These are phyloP conservation scores for Auriculariales sp. DNA, from an alignment of 768 basidiomycete genomes.

Conservation along the genomic window DNA sequence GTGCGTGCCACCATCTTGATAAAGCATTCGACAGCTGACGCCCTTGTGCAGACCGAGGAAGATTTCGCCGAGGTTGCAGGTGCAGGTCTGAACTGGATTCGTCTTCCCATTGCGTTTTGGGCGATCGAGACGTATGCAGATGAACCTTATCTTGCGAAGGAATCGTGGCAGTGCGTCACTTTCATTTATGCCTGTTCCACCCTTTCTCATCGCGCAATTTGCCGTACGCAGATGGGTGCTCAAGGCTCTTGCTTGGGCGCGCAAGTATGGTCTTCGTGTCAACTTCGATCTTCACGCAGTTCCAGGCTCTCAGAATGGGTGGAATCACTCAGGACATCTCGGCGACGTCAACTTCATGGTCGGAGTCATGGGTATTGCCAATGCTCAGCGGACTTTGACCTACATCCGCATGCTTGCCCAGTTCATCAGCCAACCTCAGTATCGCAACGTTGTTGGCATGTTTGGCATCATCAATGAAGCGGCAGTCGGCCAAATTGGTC, in stretches of 20 bases:
- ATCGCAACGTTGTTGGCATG: slow-evolving; percentile 65
- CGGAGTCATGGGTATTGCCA: slow-evolving; percentile 86
- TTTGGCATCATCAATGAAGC: slow-evolving; percentile 89
- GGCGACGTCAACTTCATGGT: slow-evolving; percentile 56
- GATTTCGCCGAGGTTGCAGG: slow-evolving; percentile 90
- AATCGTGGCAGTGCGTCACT: slow-evolving; percentile 67
- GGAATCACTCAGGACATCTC: slow-evolving; percentile 35
- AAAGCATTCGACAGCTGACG: slow-evolving; percentile 4
- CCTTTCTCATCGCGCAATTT: slow-evolving; percentile 1
- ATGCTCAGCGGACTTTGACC: slow-evolving; percentile 80
- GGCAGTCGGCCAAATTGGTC: slow-evolving; percentile 37
- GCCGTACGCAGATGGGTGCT: slow-evolving; percentile 56
- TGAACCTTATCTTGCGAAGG: slow-evolving; percentile 74
- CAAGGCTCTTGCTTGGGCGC: slow-evolving; percentile 85
- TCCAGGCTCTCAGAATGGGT: slow-evolving; percentile 73
- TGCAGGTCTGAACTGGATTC: slow-evolving; percentile 88
- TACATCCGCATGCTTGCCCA: slow-evolving; percentile 80
- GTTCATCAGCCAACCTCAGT: slow-evolving; percentile 84
- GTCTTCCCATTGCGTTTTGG: slow-evolving; percentile 87
- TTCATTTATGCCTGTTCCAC: background rate
- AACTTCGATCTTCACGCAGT: slow-evolving; percentile 76
- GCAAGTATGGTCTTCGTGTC: slow-evolving; percentile 92
- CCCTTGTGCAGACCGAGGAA: slow-evolving; percentile 59
- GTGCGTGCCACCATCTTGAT: slow-evolving; percentile 25
- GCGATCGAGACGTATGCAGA: slow-evolving; percentile 64